Base-by-base conservation (phyloP, 2,329 filamentous ascomycete species). In the Colletotrichum phormii region DNA sequence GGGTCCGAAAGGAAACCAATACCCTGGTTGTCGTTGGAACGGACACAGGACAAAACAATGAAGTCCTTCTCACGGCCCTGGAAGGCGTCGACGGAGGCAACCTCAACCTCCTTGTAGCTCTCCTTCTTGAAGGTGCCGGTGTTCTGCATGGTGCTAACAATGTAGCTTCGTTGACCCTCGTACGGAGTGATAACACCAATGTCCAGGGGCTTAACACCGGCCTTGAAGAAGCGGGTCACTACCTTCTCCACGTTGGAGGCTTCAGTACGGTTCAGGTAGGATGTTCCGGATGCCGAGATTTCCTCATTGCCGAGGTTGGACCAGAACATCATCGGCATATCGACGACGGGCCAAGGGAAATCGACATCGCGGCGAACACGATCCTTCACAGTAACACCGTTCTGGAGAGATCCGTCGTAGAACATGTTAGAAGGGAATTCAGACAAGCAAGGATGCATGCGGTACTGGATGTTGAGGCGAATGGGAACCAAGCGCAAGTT, bases 301-400 rank as follows among this genome's bases (percentile, higher is more conserved):
- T 99, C 97, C 83, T 99, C 97, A 73, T 97, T 97, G 73, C 97
- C 97, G 67, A 98, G 87, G 81, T 99, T 99, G 31, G 95, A 97
- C 97, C 97, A 99, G 86, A 99, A 99, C 97, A 98, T 98, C 97
- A 99, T 99, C 3, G 97, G 97, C 77, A 92, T 95, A 81, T 98
- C 96, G 24, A 88, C 90, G 35, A 98, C 94, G 3, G 97, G 97
- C 97, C 97, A 99, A 13, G 97, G 97, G 82, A 99, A 99, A 82
- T 99, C 97, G 33, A 99, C 95, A 78, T 99, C 96, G 76, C 93
- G 93, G 75, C 96, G 93, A 75, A 98, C 89, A 73, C 97, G 93
- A 79, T 97, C 93, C 77, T 94, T 92, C 81, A 94, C 94, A 0
- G 95, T 97, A 59, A 99, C 94, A 80, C 97, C 97, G 77, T 99